These are phyloP conservation scores for Arabidopsis lyrata DNA, from an alignment of 441 rosid species.

Conservation along the genomic window DNA sequence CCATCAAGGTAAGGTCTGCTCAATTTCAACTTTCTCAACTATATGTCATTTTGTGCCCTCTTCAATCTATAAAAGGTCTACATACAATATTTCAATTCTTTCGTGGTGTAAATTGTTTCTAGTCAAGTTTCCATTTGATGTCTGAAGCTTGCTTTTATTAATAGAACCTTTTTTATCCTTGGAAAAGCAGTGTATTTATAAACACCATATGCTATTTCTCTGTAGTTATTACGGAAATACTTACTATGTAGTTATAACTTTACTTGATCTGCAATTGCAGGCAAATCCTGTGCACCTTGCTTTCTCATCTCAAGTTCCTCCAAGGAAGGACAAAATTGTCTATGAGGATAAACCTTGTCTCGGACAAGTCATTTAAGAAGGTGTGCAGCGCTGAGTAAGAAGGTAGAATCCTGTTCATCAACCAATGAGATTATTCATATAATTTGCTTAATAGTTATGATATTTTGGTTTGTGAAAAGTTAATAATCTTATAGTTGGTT, in stretches of 20 bases:
- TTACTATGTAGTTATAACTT: background rate
- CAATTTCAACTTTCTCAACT: conserved; percentile 3
- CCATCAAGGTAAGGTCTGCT: conserved; percentile 72
- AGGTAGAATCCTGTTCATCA: conserved; percentile 37
- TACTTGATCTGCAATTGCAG: conserved; percentile 11
- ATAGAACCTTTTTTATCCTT: background rate
- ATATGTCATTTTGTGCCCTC: conserved; percentile 28
- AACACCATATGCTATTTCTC: background rate
- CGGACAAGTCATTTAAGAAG: conserved; percentile 56
- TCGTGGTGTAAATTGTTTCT: background rate
- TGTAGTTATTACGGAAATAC: background rate
- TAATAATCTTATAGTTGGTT: background rate
- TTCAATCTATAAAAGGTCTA: conserved; percentile 51
- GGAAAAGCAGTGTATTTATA: background rate
- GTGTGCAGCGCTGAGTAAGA: conserved; percentile 30
- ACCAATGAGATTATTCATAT: conserved; percentile 40
- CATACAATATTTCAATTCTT: background rate
- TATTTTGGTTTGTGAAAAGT: background rate
- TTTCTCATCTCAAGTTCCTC: conserved; percentile 54
- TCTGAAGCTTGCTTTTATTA: conserved; percentile 20
- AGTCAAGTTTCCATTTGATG: background rate
- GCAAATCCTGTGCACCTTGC: conserved; percentile 8
- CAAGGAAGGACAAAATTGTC: conserved; percentile 55
- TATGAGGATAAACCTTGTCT: conserved; percentile 61
- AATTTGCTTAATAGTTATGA: background rate